These are phyloP conservation scores for Ogataea salicorniae DNA, from an alignment of 805 yeast genomes.

Conservation along the genomic window DNA sequence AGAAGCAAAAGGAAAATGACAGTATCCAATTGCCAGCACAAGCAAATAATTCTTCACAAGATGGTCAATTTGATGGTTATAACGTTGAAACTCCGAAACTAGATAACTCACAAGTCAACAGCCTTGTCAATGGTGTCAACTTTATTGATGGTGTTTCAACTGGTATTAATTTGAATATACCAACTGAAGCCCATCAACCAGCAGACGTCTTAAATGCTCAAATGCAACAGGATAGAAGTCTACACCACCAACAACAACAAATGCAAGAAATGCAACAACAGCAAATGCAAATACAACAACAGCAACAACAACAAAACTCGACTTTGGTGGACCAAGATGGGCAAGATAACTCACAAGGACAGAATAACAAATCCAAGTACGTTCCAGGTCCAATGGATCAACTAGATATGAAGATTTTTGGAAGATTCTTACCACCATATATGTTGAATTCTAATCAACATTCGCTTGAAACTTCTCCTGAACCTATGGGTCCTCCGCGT, in stretches of 20 bases:
- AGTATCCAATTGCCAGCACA: constrained; percentile 7
- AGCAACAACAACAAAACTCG: constrained; percentile 2
- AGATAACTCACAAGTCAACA: constrained; percentile 19
- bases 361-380: constrained; percentile 33
- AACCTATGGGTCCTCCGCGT: constrained; percentile 5
- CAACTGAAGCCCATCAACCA: constrained; percentile 7
- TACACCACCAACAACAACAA: constrained; percentile 3
- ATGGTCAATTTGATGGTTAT: constrained; percentile 9
- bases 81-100: constrained; percentile 6
- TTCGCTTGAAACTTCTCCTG: constrained; percentile 11
- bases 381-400: constrained; percentile 83
- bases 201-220: background rate
- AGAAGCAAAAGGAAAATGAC: constrained; percentile 5
- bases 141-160: constrained; percentile 32
- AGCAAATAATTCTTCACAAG: background rate
- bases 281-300: background rate
- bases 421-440: constrained; percentile 77
- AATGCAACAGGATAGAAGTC: background rate
- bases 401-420: constrained; percentile 79
- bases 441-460: constrained; percentile 45
- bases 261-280: constrained; percentile 2
- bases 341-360: background rate
- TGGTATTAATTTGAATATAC: constrained; percentile 26
- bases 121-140: constrained; percentile 29
- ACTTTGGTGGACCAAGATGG: background rate